These are phyloP conservation scores for Colletotrichum destructivum DNA, from an alignment of 2,329 filamentous ascomycete genomes.

Conservation along the genomic window DNA sequence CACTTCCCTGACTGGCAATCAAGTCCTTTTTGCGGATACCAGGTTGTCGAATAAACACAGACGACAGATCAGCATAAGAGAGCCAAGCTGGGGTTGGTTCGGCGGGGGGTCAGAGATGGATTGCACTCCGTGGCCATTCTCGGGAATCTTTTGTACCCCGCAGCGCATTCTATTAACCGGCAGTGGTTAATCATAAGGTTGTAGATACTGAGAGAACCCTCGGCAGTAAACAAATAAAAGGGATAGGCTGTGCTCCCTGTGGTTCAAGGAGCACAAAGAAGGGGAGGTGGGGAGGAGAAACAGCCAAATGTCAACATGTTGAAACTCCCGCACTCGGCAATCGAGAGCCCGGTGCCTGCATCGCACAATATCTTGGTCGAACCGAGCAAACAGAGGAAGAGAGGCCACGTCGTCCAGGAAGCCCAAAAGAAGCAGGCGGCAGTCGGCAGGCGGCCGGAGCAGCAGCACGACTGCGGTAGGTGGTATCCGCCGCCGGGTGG, in stretches of 20 bases:
- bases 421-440: too few species aligned
- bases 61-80: neutral
- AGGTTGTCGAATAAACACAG: slow-evolving; percentile 26
- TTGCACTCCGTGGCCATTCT: slow-evolving; percentile 29
- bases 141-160: slow-evolving; percentile 23
- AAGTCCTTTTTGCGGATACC: neutral
- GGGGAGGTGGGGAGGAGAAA: too few species aligned
- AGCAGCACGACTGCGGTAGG: slow-evolving; percentile 35
- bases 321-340: too few species aligned
- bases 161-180: slow-evolving; percentile 33
- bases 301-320: too few species aligned
- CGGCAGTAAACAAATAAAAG: neutral
- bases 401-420: too few species aligned
- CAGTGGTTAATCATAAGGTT: neutral
- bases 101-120: slow-evolving; percentile 22
- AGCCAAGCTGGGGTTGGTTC: neutral
- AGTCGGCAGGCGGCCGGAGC: slow-evolving; percentile 13
- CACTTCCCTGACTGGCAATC: too few species aligned
- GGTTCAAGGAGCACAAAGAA: too few species aligned
- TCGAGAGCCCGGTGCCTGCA: too few species aligned
- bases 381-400: too few species aligned
- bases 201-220: neutral
- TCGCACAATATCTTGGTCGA: too few species aligned
- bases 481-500: slow-evolving; percentile 26
- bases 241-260: too few species aligned